A percentile compares a stretch with the other conserved stretches of the same genome.
Evolutionary conservation across 331 rosid genomes (phyloP).

Genomic region (Pyrus hybrid): DNA sequence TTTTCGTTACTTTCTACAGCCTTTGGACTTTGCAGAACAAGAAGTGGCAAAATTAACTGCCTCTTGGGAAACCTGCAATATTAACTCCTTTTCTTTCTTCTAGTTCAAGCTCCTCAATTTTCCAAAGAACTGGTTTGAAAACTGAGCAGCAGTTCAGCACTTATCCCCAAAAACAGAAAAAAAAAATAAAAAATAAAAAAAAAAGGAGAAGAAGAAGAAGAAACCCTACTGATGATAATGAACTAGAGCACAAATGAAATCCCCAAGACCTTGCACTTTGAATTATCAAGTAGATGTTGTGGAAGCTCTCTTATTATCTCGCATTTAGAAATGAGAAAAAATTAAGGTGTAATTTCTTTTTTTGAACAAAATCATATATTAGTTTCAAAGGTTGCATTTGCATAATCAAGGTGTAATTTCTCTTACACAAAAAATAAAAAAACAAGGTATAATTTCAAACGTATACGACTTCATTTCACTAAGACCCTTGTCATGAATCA

Average conservation of each 20-base stretch:
- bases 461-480: too few relatives aligned
- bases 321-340: not conserved
- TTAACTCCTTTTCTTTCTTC: not conserved
- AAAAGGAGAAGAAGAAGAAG: not conserved
- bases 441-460: too few relatives aligned
- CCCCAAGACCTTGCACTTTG: too few relatives aligned
- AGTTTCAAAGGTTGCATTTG: too few relatives aligned
- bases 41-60: not conserved
- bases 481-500: not conserved
- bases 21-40: not conserved
- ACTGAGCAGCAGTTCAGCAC: not conserved
- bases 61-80: conserved; percentile 4
- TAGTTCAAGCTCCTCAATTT: not conserved
- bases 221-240: not conserved
- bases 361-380: too few relatives aligned
- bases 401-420: too few relatives aligned
- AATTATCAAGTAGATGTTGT: too few relatives aligned
- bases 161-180: not conserved
- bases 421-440: too few relatives aligned
- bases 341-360: too few relatives aligned
- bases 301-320: too few relatives aligned
- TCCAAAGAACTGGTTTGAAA: not conserved
- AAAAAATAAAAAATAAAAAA: too few relatives aligned
- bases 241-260: too few relatives aligned
- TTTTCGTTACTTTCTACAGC: not conserved